Conservation (phyloP, 1,284 basidiomycete species). For the Ustilago tritici region DNA sequence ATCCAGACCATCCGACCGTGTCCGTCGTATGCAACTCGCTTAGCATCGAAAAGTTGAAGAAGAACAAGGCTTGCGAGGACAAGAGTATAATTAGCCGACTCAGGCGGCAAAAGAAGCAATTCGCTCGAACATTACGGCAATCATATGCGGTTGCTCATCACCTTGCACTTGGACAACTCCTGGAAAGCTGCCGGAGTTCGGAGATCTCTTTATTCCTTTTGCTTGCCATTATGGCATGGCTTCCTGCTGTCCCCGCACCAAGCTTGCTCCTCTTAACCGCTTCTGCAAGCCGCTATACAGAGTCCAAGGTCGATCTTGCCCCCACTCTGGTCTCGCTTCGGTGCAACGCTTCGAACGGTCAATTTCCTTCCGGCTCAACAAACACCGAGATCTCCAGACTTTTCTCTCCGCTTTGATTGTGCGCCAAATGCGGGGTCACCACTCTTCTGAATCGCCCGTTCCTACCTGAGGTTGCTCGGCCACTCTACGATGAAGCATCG, state of each 20-base stretch:
- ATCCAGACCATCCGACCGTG: conserved; percentile 10
- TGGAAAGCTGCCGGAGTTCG: conserved; percentile 15
- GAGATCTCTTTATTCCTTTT: conserved; percentile 17
- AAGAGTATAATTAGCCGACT: conserved; percentile 2
- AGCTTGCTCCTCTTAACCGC: background rate
- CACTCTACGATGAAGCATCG: background rate
- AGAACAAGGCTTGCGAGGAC: background rate
- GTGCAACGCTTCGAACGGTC: background rate
- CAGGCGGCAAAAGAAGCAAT: background rate
- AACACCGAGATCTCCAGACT: conserved; percentile 7
- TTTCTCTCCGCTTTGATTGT: background rate
- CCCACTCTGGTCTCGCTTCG: background rate
- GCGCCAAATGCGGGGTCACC: conserved; percentile 32
- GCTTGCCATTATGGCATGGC: background rate
- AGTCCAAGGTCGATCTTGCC: background rate
- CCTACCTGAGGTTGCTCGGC: background rate
- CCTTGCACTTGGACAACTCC: background rate
- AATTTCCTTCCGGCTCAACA: conserved; percentile 8
- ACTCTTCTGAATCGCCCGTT: conserved; percentile 5
- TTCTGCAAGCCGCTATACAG: background rate
- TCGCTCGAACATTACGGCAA: conserved; percentile 3
- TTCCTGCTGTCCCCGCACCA: conserved; percentile 1
- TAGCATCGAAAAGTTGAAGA: background rate
- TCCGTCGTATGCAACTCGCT: conserved; percentile 12
- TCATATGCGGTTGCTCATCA: conserved; percentile 11